These are phyloP conservation scores for Aspergillus nomiae DNA, from an alignment of 2,329 filamentous ascomycete genomes.

Conservation along the genomic window DNA sequence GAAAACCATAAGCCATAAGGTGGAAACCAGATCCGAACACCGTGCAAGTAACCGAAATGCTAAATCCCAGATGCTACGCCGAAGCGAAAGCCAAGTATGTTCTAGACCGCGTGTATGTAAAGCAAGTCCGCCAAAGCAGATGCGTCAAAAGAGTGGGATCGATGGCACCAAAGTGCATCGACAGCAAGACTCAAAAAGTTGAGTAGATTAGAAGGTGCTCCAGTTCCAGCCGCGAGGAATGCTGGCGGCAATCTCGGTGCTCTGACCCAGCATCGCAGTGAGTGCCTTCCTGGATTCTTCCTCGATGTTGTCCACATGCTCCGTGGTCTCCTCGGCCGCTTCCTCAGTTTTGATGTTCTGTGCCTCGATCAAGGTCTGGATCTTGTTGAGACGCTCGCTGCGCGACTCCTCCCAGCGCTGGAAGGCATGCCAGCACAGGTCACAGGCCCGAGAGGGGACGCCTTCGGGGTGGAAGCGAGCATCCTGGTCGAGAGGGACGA, in stretches of 20 bases:
- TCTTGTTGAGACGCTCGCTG: constrained; percentile 55
- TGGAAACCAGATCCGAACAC: background rate
- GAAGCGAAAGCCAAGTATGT: constrained; percentile 15
- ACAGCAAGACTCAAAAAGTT: background rate
- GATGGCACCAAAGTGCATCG: background rate
- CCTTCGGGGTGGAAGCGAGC: constrained; percentile 65
- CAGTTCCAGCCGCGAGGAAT: constrained; percentile 63
- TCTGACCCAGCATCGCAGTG: constrained; percentile 28
- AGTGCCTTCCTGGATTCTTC: constrained; percentile 26
- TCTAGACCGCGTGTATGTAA: constrained; percentile 18
- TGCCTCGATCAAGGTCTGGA: constrained; percentile 39
- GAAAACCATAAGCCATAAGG: constrained; percentile 10
- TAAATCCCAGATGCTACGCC: constrained; percentile 7
- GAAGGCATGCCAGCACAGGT: constrained; percentile 62
- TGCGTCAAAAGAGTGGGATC: background rate
- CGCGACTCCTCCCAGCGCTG: constrained; percentile 56
- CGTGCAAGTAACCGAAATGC: constrained; percentile 10
- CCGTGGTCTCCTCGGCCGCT: constrained; percentile 23
- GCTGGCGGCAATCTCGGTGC: constrained; percentile 54
- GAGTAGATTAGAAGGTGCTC: constrained; percentile 58
- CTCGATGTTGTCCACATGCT: constrained; percentile 23
- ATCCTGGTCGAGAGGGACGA: constrained; percentile 64
- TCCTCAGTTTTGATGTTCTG: constrained; percentile 27
- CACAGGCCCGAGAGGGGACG: constrained; percentile 58
- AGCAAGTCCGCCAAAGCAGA: background rate